These are phyloP conservation scores for Macrophomina pseudophaseolina DNA, from an alignment of 2,329 filamentous ascomycete genomes.

Conservation along the genomic window DNA sequence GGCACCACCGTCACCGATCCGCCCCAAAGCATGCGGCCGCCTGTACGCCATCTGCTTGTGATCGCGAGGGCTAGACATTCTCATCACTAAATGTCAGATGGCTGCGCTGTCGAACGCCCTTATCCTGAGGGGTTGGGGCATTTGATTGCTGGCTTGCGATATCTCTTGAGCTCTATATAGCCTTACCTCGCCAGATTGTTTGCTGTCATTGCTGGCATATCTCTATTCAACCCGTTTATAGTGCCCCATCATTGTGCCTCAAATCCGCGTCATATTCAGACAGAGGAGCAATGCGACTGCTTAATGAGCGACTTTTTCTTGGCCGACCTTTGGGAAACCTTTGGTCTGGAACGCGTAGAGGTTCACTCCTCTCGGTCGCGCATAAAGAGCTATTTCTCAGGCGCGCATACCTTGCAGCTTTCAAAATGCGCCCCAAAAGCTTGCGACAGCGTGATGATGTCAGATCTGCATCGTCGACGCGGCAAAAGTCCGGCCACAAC, in stretches of 20 bases:
- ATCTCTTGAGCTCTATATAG: not conserved
- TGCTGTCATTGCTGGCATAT: not conserved
- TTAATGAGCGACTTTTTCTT: not conserved
- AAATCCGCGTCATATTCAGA: conserved; percentile 12
- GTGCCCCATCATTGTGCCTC: conserved; percentile 1
- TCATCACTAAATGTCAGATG: not conserved
- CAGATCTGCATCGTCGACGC: conserved; percentile 2
- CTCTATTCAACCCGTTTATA: not conserved
- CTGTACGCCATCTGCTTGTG: not conserved
- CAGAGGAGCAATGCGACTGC: not conserved
- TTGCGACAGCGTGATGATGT: conserved; percentile 17
- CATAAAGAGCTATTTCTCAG: not conserved
- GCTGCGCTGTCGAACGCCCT: not conserved
- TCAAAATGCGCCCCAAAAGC: not conserved
- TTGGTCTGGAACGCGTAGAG: not conserved
- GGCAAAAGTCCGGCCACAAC: conserved; percentile 4
- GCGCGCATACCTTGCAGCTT: not conserved
- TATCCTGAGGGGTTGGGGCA: not conserved
- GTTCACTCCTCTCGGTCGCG: not conserved
- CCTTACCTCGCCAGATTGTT: not conserved
- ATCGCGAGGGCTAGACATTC: not conserved
- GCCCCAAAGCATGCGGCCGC: not conserved
- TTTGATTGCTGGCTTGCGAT: not conserved
- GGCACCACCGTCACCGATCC: not conserved
- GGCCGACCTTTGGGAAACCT: not conserved